phyloP scores from a whole-genome alignment of 306 rosid species.

The Abrus precatorius region DNA sequence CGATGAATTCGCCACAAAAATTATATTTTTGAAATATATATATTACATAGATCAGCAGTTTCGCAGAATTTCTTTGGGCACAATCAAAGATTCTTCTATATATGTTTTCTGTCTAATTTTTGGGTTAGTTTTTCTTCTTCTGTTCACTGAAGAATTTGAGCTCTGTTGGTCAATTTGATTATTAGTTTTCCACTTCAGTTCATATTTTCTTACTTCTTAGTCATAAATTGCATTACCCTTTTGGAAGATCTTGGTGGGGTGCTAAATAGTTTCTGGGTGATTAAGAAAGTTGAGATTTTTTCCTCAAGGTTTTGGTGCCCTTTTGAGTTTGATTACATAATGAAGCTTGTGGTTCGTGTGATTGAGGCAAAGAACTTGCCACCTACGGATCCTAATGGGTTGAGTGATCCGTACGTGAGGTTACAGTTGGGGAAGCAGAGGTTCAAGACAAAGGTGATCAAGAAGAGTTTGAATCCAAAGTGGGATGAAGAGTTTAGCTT shows the following conservation, averaged over 20 bases:
- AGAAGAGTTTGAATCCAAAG: constrained; percentile 83
- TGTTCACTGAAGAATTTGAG: constrained; percentile 25
- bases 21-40: neutral
- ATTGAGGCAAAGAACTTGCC: constrained; percentile 91
- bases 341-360: constrained; percentile 90
- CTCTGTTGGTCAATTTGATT: constrained; percentile 8
- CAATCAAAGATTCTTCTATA: neutral
- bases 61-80: constrained; percentile 12
- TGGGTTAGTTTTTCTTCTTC: constrained; percentile 26
- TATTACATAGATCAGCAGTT: constrained; percentile 28
- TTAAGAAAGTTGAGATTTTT: constrained; percentile 44
- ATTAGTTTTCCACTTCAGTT: constrained; percentile 17
- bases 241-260: constrained; percentile 47
- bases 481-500: constrained; percentile 93
- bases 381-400: constrained; percentile 85
- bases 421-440: constrained; percentile 88
- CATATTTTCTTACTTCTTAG: neutral
- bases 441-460: constrained; percentile 83
- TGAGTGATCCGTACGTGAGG: constrained; percentile 94
- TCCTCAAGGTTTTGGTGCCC: constrained; percentile 6
- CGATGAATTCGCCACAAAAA: neutral
- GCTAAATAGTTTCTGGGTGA: neutral
- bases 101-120: neutral
- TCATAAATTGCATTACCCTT: constrained; percentile 42
- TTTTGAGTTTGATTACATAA: constrained; percentile 37